Percentiles rank a stretch among this genome's conserved stretches.
These are phyloP conservation scores for Ballota nigra DNA, from an alignment of 257 asterid genomes.

Conservation along the genomic window DNA sequence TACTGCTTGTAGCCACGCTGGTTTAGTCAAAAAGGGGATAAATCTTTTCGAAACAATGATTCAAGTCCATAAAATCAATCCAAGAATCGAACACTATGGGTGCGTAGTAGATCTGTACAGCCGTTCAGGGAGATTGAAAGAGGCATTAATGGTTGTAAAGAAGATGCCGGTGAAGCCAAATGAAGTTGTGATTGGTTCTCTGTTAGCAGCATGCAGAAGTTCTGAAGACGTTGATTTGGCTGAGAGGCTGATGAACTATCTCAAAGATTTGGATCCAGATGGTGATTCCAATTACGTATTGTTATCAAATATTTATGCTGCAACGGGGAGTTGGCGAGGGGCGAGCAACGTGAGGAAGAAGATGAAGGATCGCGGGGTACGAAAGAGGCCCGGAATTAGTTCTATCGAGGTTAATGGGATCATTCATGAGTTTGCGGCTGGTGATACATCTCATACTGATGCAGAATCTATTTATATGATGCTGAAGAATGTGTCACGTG, in stretches of 20 bases:
- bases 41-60: constrained; percentile 49
- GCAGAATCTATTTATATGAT: constrained; percentile 33
- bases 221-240: constrained; percentile 47
- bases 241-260: constrained; percentile 49
- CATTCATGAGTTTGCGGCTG: constrained; percentile 54
- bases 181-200: constrained; percentile 65
- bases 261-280: constrained; percentile 39
- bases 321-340: constrained; percentile 67
- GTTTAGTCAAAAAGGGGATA: constrained; percentile 54
- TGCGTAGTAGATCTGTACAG: constrained; percentile 72
- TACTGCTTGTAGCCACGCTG: constrained; percentile 82
- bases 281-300: constrained; percentile 62
- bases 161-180: constrained; percentile 72
- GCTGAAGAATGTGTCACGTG: constrained; percentile 46
- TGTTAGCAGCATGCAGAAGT: constrained; percentile 62
- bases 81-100: constrained; percentile 76
- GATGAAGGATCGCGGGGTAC: constrained; percentile 72
- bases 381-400: constrained; percentile 64
- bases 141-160: constrained; percentile 49
- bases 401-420: constrained; percentile 52
- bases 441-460: constrained; percentile 58
- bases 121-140: constrained; percentile 68
- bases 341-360: constrained; percentile 68
- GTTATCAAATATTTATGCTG: constrained; percentile 70
- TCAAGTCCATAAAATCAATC: constrained; percentile 40